These are phyloP conservation scores for Vigna radiata DNA, from an alignment of 306 rosid species.

Conservation along the genomic window DNA sequence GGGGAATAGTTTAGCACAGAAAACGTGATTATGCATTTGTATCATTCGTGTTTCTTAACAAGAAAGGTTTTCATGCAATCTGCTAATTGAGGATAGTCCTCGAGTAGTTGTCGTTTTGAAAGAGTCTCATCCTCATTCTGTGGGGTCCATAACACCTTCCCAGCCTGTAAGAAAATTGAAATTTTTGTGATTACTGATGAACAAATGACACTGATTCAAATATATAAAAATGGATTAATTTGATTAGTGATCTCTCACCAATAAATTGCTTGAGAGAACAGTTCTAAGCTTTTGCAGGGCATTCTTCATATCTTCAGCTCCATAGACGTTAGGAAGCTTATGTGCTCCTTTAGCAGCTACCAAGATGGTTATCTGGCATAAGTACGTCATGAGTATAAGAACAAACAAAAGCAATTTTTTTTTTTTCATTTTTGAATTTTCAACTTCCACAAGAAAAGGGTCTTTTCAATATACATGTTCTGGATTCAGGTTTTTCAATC, in stretches of 20 bases:
- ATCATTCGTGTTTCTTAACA: slow-evolving; percentile 44
- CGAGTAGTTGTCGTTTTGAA: slow-evolving; percentile 73
- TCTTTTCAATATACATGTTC: not conserved
- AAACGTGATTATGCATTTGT: not conserved
- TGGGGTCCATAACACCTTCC: slow-evolving; percentile 96
- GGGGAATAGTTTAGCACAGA: slow-evolving; percentile 2
- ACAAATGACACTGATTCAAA: slow-evolving; percentile 5
- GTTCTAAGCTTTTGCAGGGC: slow-evolving; percentile 78
- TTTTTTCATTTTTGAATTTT: not conserved
- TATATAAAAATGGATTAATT: not conserved
- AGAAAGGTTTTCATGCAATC: slow-evolving; percentile 30
- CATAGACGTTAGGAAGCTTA: slow-evolving; percentile 76
- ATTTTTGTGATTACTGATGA: not conserved
- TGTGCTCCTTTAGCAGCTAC: slow-evolving; percentile 88
- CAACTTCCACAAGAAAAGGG: not conserved
- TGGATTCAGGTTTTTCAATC: not conserved
- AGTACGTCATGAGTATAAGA: slow-evolving; percentile 10
- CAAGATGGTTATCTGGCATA: slow-evolving; percentile 74
- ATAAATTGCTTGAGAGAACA: slow-evolving; percentile 68
- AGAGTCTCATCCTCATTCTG: slow-evolving; percentile 81
- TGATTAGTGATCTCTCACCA: slow-evolving; percentile 59
- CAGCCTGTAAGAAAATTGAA: slow-evolving; percentile 66
- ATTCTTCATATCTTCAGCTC: slow-evolving; percentile 69
- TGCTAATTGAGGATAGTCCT: slow-evolving; percentile 77
- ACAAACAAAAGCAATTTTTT: not conserved